Conservation (phyloP, 2,329 filamentous ascomycete genomes). For the Pseudogymnoascus verrucosus region DNA sequence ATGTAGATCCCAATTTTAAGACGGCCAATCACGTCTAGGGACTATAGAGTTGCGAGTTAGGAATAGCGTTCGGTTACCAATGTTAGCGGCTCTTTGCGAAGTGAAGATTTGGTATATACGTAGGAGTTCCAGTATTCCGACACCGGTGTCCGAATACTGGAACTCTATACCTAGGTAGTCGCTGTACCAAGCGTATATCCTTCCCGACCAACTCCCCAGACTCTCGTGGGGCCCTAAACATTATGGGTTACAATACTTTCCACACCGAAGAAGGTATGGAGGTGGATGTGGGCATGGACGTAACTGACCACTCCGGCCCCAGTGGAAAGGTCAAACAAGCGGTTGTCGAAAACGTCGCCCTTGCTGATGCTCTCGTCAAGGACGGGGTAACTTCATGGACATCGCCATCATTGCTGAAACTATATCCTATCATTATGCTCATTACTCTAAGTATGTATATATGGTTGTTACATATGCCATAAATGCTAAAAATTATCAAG, state of each 20-base stretch:
- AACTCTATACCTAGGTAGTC: neutral
- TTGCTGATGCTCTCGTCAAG: slow-evolving; percentile 27
- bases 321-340: neutral
- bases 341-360: slow-evolving; percentile 23
- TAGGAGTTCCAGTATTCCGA: neutral
- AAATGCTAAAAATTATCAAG: neutral
- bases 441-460: neutral
- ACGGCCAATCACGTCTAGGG: neutral
- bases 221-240: neutral
- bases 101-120: neutral
- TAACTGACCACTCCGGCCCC: neutral
- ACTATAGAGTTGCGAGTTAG: neutral
- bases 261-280: neutral
- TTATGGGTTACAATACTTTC: neutral
- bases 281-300: neutral
- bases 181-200: neutral
- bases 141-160: too few relatives aligned
- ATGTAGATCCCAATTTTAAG: neutral
- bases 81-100: neutral
- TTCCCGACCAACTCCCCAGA: neutral
- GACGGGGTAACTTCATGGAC: slow-evolving; percentile 30
- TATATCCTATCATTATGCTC: neutral
- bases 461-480: neutral
- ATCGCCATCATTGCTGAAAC: neutral
- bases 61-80: neutral